Base-by-base conservation (phyloP, 192 early-diverging fungal species). In the Haplosporangium gracile region DNA sequence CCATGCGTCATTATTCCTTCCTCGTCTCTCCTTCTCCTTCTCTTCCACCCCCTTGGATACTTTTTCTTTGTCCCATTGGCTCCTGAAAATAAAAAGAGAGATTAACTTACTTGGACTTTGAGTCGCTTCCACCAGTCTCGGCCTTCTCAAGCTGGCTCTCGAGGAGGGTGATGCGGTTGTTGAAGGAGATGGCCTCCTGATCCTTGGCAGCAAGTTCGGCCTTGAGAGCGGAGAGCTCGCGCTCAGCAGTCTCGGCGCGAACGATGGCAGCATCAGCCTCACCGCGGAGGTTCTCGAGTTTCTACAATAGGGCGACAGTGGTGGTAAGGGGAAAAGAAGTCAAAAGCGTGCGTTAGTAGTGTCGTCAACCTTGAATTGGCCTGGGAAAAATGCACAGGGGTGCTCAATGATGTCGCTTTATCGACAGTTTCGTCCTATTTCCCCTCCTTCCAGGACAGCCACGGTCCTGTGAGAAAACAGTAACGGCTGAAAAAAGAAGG, bases 211-310 rank as follows among this genome's bases (percentile, higher is more conserved):
- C 90, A 81, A 91, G 78, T 78, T 94, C 91, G 72, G 84, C 86
- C 88, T 90, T 85, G 43, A 89, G 68, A 76, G 91, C 88, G 88
- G 94, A 94, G 79, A 91, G 80, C 24, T 91, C 90, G 47, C 84
- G 87, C 88, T 95, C 94, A 70, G 92, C 89, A n/a, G 90, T 86
- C 42, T 95, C 94, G 70, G 93, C 93, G 57, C 92, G 91, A 70
- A 89, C 89, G 76, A 57, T 80, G 60, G 93, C 92, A 18, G 89
- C 92, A 42, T 96, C 94, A 70, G 92, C 82, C 86, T 95, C 94
- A 71, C 89, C 90, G 51, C 95, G 95, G 71, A 95, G 92, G 43
- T 45, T 65, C 40, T 75, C 77, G 74, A 96, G 81, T 92, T 93
- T 95, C 95, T 95, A 91, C 32, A n/a, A 43, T 26, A 6, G 4